These are phyloP conservation scores for Apiotrichum veenhuisii DNA, from an alignment of 1,284 basidiomycete genomes.

Conservation along the genomic window DNA sequence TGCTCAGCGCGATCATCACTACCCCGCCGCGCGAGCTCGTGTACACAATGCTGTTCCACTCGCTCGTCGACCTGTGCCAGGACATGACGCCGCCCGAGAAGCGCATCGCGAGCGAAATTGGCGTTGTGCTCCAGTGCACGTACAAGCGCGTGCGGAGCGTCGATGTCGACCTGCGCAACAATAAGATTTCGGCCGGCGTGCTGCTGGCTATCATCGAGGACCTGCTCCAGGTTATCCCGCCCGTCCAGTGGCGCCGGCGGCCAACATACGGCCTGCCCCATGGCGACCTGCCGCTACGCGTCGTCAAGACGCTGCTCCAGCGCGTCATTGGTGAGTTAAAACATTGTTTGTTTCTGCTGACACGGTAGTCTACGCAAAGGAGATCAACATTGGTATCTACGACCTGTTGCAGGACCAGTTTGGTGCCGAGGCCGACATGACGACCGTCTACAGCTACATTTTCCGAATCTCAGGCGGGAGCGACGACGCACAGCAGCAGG, in stretches of 20 bases:
- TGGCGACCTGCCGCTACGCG: constrained; percentile 93
- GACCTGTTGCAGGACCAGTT: constrained; percentile 46
- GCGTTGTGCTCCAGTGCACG: constrained; percentile 94
- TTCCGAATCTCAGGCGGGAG: constrained; percentile 67
- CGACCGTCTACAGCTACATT: constrained; percentile 51
- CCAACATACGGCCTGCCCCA: constrained; percentile 86
- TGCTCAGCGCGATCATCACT: constrained; percentile 87
- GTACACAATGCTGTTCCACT: constrained; percentile 74
- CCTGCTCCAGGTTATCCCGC: constrained; percentile 87
- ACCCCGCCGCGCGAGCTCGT: constrained; percentile 87
- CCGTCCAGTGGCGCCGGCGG: constrained; percentile 90
- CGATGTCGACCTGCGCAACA: constrained; percentile 79
- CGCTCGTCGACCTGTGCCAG: constrained; percentile 82
- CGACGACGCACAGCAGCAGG: constrained; percentile 68
- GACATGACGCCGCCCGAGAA: constrained; percentile 63
- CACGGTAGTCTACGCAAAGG: constrained; percentile 35
- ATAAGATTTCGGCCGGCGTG: constrained; percentile 76
- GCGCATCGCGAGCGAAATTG: constrained; percentile 84
- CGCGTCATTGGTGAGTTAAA: constrained; percentile 77
- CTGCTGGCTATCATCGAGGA: constrained; percentile 92
- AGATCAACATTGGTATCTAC: constrained; percentile 39
- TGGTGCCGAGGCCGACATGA: constrained; percentile 49
- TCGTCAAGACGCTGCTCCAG: constrained; percentile 96
- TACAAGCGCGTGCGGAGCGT: constrained; percentile 97
- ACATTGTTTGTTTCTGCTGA: constrained; percentile 11